Conservation (phyloP, 768 basidiomycete genomes). For the Mycena vulgaris region DNA sequence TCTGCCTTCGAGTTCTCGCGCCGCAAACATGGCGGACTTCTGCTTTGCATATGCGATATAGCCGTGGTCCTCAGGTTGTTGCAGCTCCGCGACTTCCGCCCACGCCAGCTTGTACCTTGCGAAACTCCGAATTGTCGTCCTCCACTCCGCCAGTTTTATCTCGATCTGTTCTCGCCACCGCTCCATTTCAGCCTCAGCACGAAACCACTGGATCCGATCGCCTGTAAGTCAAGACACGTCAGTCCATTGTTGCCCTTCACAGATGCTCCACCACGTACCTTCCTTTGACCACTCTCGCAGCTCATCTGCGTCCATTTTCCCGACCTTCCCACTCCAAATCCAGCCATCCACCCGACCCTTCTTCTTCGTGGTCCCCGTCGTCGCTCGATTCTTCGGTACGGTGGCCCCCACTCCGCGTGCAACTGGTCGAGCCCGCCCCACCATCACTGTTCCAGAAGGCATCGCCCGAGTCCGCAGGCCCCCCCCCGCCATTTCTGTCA, state of each 20-base stretch:
- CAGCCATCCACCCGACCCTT: conserved; percentile 8
- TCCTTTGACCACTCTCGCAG: background rate
- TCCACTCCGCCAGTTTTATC: background rate
- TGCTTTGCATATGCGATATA: conserved; percentile 10
- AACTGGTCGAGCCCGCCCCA: background rate
- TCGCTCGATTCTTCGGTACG: too few relatives aligned
- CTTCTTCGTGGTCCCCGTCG: background rate
- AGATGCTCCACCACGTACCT: background rate
- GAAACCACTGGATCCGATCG: conserved; percentile 16
- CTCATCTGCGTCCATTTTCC: conserved; percentile 6
- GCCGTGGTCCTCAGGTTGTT: background rate
- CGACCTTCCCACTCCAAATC: background rate
- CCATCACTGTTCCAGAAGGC: background rate
- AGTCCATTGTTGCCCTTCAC: background rate
- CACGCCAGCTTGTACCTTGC: background rate
- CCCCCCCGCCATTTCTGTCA: background rate
- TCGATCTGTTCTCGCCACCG: conserved; percentile 10
- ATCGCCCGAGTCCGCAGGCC: too few relatives aligned
- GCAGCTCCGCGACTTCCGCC: background rate
- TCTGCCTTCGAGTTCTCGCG: background rate
- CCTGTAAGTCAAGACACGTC: background rate
- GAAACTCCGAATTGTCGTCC: conserved; percentile 14
- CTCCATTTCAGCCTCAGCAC: conserved; percentile 19
- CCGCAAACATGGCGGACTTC: background rate
- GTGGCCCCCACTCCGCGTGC: too few relatives aligned